These are phyloP conservation scores for Mortierella sp. DNA, from an alignment of 371 early-diverging fungal genomes.

Conservation along the genomic window DNA sequence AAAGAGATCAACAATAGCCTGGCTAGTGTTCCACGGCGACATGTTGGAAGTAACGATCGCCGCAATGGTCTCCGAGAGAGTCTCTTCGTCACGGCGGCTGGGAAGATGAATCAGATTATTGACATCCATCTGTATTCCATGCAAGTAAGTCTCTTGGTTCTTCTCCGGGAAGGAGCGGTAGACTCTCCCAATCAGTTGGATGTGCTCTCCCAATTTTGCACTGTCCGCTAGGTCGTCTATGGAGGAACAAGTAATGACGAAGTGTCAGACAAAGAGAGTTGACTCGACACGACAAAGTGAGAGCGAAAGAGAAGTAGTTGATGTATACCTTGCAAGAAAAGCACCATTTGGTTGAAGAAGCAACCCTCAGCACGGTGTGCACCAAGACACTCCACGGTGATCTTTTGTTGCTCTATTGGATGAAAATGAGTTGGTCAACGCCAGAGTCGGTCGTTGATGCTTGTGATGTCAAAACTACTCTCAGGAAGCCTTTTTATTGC, in stretches of 20 bases:
- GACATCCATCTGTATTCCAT: conserved; percentile 38
- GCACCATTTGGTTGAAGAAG: conserved; percentile 33
- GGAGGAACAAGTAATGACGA: no score
- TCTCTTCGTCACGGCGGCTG: background rate
- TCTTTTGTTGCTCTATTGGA: conserved; percentile 30
- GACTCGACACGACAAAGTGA: background rate
- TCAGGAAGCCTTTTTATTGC: background rate
- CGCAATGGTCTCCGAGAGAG: conserved; percentile 1
- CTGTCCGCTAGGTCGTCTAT: conserved; percentile 38
- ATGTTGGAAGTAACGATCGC: conserved; percentile 17
- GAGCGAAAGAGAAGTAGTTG: background rate
- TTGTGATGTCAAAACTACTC: no score
- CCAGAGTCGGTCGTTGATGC: background rate
- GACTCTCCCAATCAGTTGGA: conserved; percentile 26
- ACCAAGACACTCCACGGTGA: conserved; percentile 18
- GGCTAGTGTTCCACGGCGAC: conserved; percentile 50
- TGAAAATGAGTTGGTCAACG: background rate
- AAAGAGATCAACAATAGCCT: conserved; percentile 43
- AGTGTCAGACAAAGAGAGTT: background rate
- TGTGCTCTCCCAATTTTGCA: conserved; percentile 24
- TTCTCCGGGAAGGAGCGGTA: conserved; percentile 11
- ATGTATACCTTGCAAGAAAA: conserved; percentile 22
- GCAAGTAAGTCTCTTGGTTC: conserved; percentile 3
- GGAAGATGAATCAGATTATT: conserved; percentile 25
- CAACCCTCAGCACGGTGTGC: conserved; percentile 14